Base-by-base conservation (phyloP, 805 yeast genomes). In the Pichia thaimueangensis region DNA sequence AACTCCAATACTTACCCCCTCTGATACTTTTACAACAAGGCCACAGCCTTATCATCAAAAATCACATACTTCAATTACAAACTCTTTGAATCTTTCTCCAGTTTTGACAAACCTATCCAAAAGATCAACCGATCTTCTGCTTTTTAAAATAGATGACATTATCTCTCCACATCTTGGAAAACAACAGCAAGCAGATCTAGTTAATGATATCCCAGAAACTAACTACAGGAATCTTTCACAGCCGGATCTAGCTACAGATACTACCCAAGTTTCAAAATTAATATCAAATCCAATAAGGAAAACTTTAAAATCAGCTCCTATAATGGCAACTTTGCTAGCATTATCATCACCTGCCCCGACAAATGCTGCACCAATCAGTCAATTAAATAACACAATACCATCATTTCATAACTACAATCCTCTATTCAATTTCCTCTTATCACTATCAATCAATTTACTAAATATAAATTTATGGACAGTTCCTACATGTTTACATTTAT, bases 261-360 rank as follows among this genome's bases (percentile, higher is more conserved):
- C 31, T 11, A 24, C 13, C 6, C 10, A 20, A 35, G 21, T 11
- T n/a, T 13, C 32, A 6, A 15, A 22, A 19, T 12, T 32, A 16
- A 20, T n/a, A 28, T 13, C 10, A 12, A 30, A 30, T 32, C 20
- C 20, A n/a, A 32, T n/a, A 5, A 20, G 7, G 4, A 30, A 19
- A 17, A 12, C 30, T 25, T 46, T 50, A 1, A 49, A 47, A 15
- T 47, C 46, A 30, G 59, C 58, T 2, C 65, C 65, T 1, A 55
- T 61, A 6, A 38, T 61, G 21, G 58, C 65, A 2, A 56, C 65
- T 3, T 43, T 61, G 23, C 39, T 61, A 16, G 62, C 63, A 9
- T 29, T 60, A 16, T 33, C 45, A 8, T 47, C 63, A 12, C 62
- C 42, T 6, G 47, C 63, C 7, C 60, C 52, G 0, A 45, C 59